phyloP scores from a whole-genome alignment of 441 rosid species.

The Corymbia citriodora region DNA sequence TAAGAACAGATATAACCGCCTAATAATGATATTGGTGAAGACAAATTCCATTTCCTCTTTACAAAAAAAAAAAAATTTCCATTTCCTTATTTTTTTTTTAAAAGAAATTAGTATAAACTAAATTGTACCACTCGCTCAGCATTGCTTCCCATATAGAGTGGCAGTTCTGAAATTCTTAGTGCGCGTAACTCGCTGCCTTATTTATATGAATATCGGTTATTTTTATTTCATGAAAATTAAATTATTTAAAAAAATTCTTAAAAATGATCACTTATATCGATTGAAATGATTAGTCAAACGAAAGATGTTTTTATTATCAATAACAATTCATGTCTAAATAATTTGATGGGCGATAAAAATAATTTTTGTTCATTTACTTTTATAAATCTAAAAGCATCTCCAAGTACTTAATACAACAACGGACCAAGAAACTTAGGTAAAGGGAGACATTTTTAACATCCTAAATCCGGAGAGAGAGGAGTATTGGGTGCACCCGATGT shows the following conservation, averaged over 20 bases:
- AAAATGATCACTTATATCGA: accelerated
- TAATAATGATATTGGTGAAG: background rate
- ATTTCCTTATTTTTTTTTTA: background rate
- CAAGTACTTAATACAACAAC: background rate
- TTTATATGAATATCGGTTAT: accelerated
- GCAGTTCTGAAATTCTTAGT: background rate
- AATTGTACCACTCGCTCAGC: background rate
- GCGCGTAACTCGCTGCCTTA: background rate
- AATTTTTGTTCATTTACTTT: accelerated
- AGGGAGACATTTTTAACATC: background rate
- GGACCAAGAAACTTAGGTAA: background rate
- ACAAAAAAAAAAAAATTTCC: no score
- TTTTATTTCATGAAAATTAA: accelerated
- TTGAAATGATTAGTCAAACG: no score
- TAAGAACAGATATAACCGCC: background rate
- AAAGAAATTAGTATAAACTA: accelerated
- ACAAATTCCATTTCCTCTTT: background rate
- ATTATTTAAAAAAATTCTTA: no score
- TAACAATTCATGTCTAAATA: no score
- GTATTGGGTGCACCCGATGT: background rate
- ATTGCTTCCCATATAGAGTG: background rate
- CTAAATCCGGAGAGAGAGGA: background rate
- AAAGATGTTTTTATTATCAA: no score
- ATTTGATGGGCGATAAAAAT: no score
- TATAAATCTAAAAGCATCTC: background rate